Conservation (phyloP, 2,329 filamentous ascomycete species). For the Chalara sp. region DNA sequence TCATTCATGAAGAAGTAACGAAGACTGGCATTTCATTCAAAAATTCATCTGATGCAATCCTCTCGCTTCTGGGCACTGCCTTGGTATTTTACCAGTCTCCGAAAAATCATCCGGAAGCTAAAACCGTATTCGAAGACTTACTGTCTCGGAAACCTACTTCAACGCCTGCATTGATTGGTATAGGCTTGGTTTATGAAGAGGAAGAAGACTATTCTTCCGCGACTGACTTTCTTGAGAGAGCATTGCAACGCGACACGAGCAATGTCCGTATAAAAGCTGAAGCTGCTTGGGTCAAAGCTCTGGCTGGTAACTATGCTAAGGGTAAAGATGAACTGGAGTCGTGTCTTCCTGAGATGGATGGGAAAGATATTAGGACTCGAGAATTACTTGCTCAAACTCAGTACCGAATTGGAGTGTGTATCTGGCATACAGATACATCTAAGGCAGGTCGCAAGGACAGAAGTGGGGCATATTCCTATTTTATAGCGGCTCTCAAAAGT, state of each 20-base stretch:
- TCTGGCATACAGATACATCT: conserved; percentile 78
- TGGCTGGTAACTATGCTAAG: conserved; percentile 66
- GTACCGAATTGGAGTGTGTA: conserved; percentile 78
- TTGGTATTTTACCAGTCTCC: conserved; percentile 87
- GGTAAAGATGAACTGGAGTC: conserved; percentile 65
- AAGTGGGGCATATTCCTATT: conserved; percentile 74
- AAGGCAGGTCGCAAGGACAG: conserved; percentile 71
- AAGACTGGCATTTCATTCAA: conserved; percentile 64
- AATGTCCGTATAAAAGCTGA: conserved; percentile 81
- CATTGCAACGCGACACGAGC: conserved; percentile 61
- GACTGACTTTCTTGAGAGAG: conserved; percentile 71
- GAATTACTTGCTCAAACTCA: conserved; percentile 80
- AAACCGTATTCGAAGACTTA: conserved; percentile 75
- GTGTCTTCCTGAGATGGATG: conserved; percentile 59
- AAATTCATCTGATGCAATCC: conserved; percentile 68
- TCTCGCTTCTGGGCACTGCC: conserved; percentile 75
- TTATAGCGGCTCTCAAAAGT: conserved; percentile 76
- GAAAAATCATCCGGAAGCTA: conserved; percentile 82
- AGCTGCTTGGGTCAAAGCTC: conserved; percentile 84
- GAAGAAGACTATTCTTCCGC: conserved; percentile 83
- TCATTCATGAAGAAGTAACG: conserved; percentile 51
- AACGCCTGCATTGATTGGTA: conserved; percentile 77
- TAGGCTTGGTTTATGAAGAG: conserved; percentile 88
- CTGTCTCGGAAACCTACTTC: conserved; percentile 68
- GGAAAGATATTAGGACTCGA: conserved; percentile 50